Percentiles rank a stretch among this genome's conserved stretches.
These are phyloP conservation scores for Massariosphaeria phaeospora DNA, from an alignment of 495 filamentous ascomycete species.

Conservation along the genomic window DNA sequence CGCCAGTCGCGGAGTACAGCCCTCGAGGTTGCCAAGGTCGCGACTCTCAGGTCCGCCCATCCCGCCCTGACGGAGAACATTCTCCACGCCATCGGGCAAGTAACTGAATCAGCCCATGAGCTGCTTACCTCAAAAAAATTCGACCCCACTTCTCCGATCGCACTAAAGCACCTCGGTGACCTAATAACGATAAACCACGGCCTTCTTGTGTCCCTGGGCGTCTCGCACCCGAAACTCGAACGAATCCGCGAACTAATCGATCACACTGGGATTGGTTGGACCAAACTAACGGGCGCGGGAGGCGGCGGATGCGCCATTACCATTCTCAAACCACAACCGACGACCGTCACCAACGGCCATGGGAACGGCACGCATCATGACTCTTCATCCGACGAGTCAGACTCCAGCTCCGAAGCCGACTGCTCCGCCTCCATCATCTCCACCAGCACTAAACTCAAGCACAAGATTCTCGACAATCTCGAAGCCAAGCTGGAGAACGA, in stretches of 20 bases:
- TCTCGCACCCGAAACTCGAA: constrained; percentile 89
- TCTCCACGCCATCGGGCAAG: constrained; percentile 74
- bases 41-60: constrained; percentile 60
- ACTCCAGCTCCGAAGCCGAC: constrained; percentile 5
- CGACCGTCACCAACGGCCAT: constrained; percentile 9
- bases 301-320: constrained; percentile 95
- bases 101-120: constrained; percentile 67
- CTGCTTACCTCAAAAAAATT: constrained; percentile 63
- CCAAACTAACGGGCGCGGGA: constrained; percentile 92
- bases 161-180: constrained; percentile 68
- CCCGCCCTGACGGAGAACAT: constrained; percentile 69
- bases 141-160: constrained; percentile 52
- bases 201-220: constrained; percentile 77
- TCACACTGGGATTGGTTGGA: constrained; percentile 86
- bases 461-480: constrained; percentile 48
- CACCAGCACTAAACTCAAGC: constrained; percentile 25
- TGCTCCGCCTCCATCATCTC: constrained; percentile 19
- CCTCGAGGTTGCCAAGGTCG: constrained; percentile 81
- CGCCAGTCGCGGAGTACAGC: constrained; percentile 74
- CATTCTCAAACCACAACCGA: constrained; percentile 61
- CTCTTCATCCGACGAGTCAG: constrained; percentile 11
- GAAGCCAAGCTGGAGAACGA: constrained; percentile 65
- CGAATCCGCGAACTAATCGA: constrained; percentile 89
- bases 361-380: constrained; percentile 10
- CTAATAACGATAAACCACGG: constrained; percentile 91